These are phyloP conservation scores for Yarrowia sp. DNA, from an alignment of 805 yeast species.

Conservation along the genomic window DNA sequence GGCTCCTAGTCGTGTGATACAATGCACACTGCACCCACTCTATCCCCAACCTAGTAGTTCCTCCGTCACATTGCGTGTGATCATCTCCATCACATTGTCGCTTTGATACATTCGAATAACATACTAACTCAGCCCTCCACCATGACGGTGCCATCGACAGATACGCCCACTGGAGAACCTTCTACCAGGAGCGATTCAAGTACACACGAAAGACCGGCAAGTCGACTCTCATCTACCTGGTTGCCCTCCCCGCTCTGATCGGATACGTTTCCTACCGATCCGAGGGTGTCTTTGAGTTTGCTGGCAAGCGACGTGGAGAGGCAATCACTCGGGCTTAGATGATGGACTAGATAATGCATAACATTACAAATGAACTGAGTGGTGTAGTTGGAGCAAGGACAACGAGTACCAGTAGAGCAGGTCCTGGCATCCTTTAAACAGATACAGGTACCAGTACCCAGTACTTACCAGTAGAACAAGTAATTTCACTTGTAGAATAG, in stretches of 20 bases:
- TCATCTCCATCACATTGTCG: no score
- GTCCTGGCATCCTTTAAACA: no score
- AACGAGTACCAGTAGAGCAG: no score
- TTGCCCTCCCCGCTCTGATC: constrained; percentile 36
- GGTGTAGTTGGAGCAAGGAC: not conserved
- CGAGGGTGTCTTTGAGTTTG: constrained; percentile 30
- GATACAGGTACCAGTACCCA: no score
- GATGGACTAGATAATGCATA: not conserved
- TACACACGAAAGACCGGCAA: constrained; percentile 7
- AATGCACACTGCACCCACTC: no score
- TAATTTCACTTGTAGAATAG: no score
- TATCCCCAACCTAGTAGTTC: no score
- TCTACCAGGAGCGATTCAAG: constrained; percentile 34
- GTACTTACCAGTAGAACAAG: no score
- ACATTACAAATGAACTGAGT: not conserved
- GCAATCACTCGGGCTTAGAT: constrained; percentile 28
- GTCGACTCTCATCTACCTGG: constrained; percentile 8
- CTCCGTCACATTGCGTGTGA: no score
- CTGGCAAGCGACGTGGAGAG: constrained; percentile 32
- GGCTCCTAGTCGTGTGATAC: no score
- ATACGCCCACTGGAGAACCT: constrained; percentile 36
- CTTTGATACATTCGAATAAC: no score
- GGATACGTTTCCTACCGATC: constrained; percentile 35
- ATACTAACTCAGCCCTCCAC: constrained; percentile 31
- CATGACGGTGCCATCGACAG: constrained; percentile 39